phyloP scores from a whole-genome alignment of 148 eudicot species.

The Fagopyrum tataricum region DNA sequence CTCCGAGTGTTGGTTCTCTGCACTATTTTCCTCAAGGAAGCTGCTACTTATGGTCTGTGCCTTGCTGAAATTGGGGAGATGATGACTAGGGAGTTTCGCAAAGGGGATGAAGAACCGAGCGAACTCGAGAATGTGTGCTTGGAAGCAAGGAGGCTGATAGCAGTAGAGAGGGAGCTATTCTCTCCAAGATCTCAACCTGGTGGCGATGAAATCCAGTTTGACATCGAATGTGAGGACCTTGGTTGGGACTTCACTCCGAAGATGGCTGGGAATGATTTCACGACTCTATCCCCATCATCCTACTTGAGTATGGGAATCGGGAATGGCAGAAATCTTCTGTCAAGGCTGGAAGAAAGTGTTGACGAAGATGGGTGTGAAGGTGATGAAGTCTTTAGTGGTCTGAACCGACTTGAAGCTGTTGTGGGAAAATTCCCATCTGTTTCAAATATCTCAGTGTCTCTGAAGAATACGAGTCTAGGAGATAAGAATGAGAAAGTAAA shows the following conservation, averaged over 20 bases:
- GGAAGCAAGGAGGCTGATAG: slow-evolving; percentile 65
- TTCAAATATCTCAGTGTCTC: slow-evolving; percentile 54
- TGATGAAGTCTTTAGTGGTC: slow-evolving; percentile 20
- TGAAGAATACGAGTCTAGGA: slow-evolving; percentile 46
- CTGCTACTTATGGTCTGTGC: slow-evolving; percentile 74
- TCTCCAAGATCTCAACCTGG: slow-evolving; percentile 35
- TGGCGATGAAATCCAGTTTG: slow-evolving; percentile 42
- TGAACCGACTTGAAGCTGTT: not conserved
- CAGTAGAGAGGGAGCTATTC: slow-evolving; percentile 29
- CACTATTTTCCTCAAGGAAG: slow-evolving; percentile 88
- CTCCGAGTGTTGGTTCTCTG: slow-evolving; percentile 65
- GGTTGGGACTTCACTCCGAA: slow-evolving; percentile 26
- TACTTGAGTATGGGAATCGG: slow-evolving; percentile 13
- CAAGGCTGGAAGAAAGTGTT: slow-evolving; percentile 56
- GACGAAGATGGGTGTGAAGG: slow-evolving; percentile 60
- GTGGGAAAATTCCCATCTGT: slow-evolving; percentile 19
- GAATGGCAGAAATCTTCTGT: slow-evolving; percentile 45
- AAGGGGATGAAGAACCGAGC: slow-evolving; percentile 93
- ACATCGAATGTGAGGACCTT: slow-evolving; percentile 59
- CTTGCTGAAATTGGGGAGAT: slow-evolving; percentile 98
- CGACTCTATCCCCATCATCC: slow-evolving; percentile 13
- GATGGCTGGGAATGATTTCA: slow-evolving; percentile 25
- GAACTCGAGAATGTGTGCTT: slow-evolving; percentile 84
- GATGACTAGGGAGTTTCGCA: slow-evolving; percentile 87
- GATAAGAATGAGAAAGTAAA: slow-evolving; percentile 32